These are phyloP conservation scores for Neurospora sp. DNA, from an alignment of 495 filamentous ascomycete species.

Conservation along the genomic window DNA sequence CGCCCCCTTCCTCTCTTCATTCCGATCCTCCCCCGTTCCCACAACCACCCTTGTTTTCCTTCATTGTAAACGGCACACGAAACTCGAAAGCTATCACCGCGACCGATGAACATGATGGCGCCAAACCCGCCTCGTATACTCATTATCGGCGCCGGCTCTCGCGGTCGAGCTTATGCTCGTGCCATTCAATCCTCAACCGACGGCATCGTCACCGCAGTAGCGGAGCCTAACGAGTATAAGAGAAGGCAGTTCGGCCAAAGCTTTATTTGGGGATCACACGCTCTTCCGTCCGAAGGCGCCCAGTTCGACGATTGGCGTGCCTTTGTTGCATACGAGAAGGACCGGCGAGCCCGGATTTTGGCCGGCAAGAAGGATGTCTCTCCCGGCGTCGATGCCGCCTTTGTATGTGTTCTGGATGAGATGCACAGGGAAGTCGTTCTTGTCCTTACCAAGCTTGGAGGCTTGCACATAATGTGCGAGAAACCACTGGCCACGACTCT, in stretches of 20 bases:
- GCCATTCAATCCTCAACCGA: conserved; percentile 50
- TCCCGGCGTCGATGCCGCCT: conserved; percentile 63
- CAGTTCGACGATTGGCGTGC: conserved; percentile 69
- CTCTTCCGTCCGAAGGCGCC: conserved; percentile 32
- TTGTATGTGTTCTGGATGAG: conserved; percentile 84
- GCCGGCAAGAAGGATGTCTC: conserved; percentile 31
- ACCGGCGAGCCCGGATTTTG: conserved; percentile 37
- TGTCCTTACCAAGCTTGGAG: conserved; percentile 52
- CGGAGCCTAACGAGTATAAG: conserved; percentile 74
- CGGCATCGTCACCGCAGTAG: conserved; percentile 62
- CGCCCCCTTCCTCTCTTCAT: not conserved
- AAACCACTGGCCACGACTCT: conserved; percentile 82
- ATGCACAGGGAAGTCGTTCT: conserved; percentile 72
- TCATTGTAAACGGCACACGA: conserved; percentile 43
- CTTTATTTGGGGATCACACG: conserved; percentile 53
- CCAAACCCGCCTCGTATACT: conserved; percentile 50
- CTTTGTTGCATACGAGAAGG: conserved; percentile 54
- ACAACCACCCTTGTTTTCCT: not conserved
- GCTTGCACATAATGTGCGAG: conserved; percentile 82
- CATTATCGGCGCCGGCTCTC: conserved; percentile 80
- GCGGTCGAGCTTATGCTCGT: conserved; percentile 65
- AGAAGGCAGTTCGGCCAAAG: conserved; percentile 52
- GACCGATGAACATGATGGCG: conserved; percentile 10
- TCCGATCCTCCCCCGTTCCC: not conserved
- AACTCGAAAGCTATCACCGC: not conserved